These are phyloP conservation scores for Mortierella sp. DNA, from an alignment of 371 early-diverging fungal genomes.

Conservation along the genomic window DNA sequence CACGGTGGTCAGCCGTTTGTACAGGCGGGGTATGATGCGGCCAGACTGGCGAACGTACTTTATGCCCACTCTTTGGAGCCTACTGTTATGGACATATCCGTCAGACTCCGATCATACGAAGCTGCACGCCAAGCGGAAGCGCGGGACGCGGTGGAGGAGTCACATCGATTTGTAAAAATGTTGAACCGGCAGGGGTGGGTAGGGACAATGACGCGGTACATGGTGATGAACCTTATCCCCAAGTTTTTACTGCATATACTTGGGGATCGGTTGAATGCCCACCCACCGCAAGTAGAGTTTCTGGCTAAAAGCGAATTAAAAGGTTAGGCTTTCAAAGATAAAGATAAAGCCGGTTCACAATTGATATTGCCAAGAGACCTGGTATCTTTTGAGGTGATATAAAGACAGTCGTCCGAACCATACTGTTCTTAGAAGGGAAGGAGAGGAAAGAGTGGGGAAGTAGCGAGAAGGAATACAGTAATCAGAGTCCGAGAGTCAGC, in stretches of 20 bases:
- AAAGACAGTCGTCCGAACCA: too few relatives aligned
- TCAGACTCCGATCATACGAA: conserved; percentile 30
- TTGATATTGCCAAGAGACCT: neutral
- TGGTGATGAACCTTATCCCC: conserved; percentile 26
- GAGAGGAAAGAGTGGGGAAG: too few relatives aligned
- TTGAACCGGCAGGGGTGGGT: conserved; percentile 31
- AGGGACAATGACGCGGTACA: conserved; percentile 15
- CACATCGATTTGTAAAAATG: conserved; percentile 13
- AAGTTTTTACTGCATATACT: conserved; percentile 8
- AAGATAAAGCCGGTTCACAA: neutral
- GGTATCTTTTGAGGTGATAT: too few relatives aligned
- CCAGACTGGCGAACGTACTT: conserved; percentile 25
- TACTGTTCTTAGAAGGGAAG: too few relatives aligned
- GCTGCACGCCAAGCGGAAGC: conserved; percentile 25
- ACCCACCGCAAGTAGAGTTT: conserved; percentile 25
- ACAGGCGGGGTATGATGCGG: conserved; percentile 42
- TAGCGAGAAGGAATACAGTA: too few relatives aligned
- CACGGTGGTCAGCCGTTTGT: conserved; percentile 46
- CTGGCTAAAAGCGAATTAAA: neutral
- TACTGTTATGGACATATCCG: conserved; percentile 1
- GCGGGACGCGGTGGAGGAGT: conserved; percentile 12
- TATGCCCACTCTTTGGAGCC: conserved; percentile 29
- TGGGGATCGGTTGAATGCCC: conserved; percentile 18
- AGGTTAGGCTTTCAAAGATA: neutral
- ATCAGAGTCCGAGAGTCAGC: too few relatives aligned